phyloP scores from a whole-genome alignment of 106 monocot genomes.

The Cymbidium sinense region DNA sequence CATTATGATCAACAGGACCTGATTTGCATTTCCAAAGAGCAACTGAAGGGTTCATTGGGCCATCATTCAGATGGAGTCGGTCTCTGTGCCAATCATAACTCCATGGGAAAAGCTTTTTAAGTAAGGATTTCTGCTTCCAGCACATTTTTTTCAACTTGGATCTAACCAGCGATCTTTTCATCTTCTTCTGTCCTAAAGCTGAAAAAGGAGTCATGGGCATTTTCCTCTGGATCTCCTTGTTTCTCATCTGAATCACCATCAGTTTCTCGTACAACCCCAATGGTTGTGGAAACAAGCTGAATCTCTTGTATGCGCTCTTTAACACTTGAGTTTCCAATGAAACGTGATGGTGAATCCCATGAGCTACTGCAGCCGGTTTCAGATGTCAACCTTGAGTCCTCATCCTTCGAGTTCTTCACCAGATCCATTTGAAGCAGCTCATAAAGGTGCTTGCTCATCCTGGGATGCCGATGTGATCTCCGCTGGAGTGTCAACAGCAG shows the following conservation, averaged over 20 bases:
- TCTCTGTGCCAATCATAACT: slow-evolving; percentile 94
- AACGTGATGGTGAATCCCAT: background rate
- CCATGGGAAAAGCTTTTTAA: slow-evolving; percentile 90
- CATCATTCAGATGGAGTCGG: slow-evolving; percentile 36
- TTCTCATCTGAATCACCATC: slow-evolving; percentile 26
- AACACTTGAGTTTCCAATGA: too few relatives aligned
- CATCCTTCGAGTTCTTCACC: slow-evolving; percentile 37
- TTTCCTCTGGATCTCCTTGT: slow-evolving; percentile 14
- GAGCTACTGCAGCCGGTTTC: slow-evolving; percentile 20
- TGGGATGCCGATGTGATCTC: slow-evolving; percentile 12
- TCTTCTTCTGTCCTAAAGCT: slow-evolving; percentile 28
- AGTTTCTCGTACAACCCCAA: slow-evolving; percentile 26
- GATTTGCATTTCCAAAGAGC: slow-evolving; percentile 67
- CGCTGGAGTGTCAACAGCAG: background rate
- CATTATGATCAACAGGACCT: slow-evolving; percentile 78
- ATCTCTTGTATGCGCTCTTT: background rate
- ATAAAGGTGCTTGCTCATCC: slow-evolving; percentile 70
- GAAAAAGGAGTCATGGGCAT: slow-evolving; percentile 33
- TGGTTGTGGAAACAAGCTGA: slow-evolving; percentile 18
- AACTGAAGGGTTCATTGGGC: slow-evolving; percentile 18
- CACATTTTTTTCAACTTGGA: slow-evolving; percentile 65
- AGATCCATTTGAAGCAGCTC: slow-evolving; percentile 92
- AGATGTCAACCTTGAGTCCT: slow-evolving; percentile 11
- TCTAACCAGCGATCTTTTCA: slow-evolving; percentile 37
- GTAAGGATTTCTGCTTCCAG: slow-evolving; percentile 61